Percentiles rank a stretch among this genome's conserved stretches.
Conservation (phyloP, 331 rosid species). For the Acacia pycnantha region DNA sequence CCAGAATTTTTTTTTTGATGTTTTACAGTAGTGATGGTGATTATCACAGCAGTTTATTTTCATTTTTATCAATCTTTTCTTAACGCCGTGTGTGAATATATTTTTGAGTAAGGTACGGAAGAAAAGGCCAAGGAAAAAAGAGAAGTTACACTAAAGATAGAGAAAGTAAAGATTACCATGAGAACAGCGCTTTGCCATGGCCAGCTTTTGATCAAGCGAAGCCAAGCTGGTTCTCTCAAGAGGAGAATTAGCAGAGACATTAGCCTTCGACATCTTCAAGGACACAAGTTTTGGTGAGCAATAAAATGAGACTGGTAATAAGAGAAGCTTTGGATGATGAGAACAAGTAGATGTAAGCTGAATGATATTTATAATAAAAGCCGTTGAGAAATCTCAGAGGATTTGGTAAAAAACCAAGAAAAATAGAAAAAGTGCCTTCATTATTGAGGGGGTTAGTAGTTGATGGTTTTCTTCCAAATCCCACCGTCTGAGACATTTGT, state of each 20-base stretch:
- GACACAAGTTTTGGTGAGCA: background rate
- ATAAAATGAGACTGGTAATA: background rate
- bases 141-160: background rate
- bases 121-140: background rate
- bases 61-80: no score
- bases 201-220: slow-evolving; percentile 58
- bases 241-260: slow-evolving; percentile 47
- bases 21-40: background rate
- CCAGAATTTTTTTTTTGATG: background rate
- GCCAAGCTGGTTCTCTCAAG: slow-evolving; percentile 42
- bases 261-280: slow-evolving; percentile 43
- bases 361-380: slow-evolving; percentile 45
- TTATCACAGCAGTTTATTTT: background rate
- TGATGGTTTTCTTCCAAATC: slow-evolving; percentile 55
- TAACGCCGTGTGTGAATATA: no score
- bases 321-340: slow-evolving; percentile 24
- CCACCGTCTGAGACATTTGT: slow-evolving; percentile 36
- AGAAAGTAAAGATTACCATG: slow-evolving; percentile 37
- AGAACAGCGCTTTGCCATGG: slow-evolving; percentile 70
- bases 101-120: background rate
- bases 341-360: background rate
- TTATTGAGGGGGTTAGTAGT: background rate
- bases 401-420: background rate
- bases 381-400: background rate
- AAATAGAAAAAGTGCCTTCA: background rate